These are phyloP conservation scores for Maudiozyma pseudohumilis DNA, from an alignment of 805 yeast species.

Conservation along the genomic window DNA sequence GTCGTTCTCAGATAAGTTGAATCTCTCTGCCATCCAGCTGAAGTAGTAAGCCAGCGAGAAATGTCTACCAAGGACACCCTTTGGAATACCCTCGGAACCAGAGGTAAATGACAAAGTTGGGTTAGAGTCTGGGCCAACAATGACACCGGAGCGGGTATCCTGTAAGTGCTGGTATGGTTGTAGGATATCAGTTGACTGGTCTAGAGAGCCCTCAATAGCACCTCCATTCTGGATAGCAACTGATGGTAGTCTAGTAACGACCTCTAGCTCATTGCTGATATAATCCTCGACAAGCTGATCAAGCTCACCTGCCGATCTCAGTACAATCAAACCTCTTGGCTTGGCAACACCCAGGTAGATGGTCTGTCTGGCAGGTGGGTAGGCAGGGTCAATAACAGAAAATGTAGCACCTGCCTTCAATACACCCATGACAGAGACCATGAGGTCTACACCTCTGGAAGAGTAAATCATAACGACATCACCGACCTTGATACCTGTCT, in stretches of 20 bases:
- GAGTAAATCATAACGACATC: slow-evolving; percentile 98
- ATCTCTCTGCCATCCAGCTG: slow-evolving; percentile 95
- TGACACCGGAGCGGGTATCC: slow-evolving; percentile 66
- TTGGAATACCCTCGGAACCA: slow-evolving; percentile 97
- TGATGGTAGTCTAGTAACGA: slow-evolving; percentile 65
- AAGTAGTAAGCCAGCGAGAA: slow-evolving; percentile 93
- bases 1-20: slow-evolving; percentile 68
- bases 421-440: slow-evolving; percentile 96
- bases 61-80: slow-evolving; percentile 97
- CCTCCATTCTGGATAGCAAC: slow-evolving; percentile 75
- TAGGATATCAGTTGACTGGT: slow-evolving; percentile 39
- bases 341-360: slow-evolving; percentile 86
- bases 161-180: slow-evolving; percentile 36
- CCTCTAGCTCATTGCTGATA: slow-evolving; percentile 59
- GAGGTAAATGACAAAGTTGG: slow-evolving; percentile 96
- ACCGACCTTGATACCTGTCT: slow-evolving; percentile 75
- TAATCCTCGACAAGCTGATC: slow-evolving; percentile 72
- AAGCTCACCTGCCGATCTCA: slow-evolving; percentile 80
- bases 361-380: slow-evolving; percentile 96
- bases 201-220: slow-evolving; percentile 44
- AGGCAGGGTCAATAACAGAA: slow-evolving; percentile 97
- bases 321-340: slow-evolving; percentile 83
- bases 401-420: slow-evolving; percentile 98
- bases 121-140: slow-evolving; percentile 95
- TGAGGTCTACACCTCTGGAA: slow-evolving; percentile 91